Percentiles rank a stretch among this genome's conserved stretches.
Evolutionary conservation across 495 filamentous ascomycete genomes (phyloP).

Genomic region (Bathelium albidoporum): DNA sequence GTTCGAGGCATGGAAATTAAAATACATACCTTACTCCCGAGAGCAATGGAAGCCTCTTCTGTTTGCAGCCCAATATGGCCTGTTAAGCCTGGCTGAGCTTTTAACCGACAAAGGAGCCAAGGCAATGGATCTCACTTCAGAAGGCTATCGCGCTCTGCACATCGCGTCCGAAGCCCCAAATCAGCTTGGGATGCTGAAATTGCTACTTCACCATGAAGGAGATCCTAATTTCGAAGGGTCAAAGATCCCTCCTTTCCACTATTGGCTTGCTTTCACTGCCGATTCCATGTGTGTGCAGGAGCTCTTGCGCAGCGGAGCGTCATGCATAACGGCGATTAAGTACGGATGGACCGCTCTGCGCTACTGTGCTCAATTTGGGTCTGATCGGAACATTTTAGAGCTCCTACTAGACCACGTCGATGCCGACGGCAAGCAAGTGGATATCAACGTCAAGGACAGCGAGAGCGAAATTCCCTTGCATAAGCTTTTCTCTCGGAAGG

Average conservation of each 20-base stretch:
- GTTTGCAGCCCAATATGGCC: background rate
- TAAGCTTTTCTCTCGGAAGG: background rate
- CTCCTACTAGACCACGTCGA: background rate
- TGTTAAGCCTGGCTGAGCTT: background rate
- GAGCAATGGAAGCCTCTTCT: background rate
- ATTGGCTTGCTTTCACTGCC: background rate
- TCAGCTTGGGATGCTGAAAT: background rate
- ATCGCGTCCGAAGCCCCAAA: background rate
- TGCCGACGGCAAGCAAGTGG: background rate
- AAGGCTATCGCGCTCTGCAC: background rate
- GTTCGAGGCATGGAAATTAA: background rate
- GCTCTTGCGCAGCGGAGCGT: background rate
- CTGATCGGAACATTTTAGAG: background rate
- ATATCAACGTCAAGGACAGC: background rate
- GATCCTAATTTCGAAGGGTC: background rate
- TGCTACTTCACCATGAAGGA: background rate
- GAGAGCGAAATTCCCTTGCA: background rate
- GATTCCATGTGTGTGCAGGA: background rate
- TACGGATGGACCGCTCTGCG: background rate
- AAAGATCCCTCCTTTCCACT: background rate
- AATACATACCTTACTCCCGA: background rate
- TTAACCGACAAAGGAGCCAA: background rate
- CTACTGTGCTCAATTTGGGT: background rate
- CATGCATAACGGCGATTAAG: background rate
- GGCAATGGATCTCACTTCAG: background rate